Conservation (phyloP, 495 filamentous ascomycete genomes). For the Hamigera avellanea region DNA sequence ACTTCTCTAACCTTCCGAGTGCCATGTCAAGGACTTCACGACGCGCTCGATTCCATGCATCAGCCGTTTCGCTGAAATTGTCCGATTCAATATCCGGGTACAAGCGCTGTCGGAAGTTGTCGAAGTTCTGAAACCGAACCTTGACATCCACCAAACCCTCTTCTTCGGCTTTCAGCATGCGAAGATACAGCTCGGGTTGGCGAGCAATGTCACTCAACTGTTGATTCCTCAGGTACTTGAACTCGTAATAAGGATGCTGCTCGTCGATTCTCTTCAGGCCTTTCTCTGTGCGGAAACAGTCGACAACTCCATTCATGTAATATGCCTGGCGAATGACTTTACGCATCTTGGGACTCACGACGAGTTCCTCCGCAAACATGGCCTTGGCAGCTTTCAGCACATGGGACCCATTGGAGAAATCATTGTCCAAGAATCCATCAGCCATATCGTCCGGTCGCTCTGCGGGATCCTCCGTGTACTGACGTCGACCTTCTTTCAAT, state of each 20-base stretch:
- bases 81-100: conserved; percentile 81
- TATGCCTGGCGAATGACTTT: conserved; percentile 71
- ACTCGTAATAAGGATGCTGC: conserved; percentile 90
- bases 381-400: conserved; percentile 68
- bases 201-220: conserved; percentile 67
- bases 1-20: conserved; percentile 64
- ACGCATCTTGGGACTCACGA: conserved; percentile 78
- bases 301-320: conserved; percentile 70
- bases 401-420: conserved; percentile 65
- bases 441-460: conserved; percentile 74
- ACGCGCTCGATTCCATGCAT: conserved; percentile 85
- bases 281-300: conserved; percentile 85
- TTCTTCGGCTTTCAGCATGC: conserved; percentile 93
- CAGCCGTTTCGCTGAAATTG: conserved; percentile 87
- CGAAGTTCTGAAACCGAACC: conserved; percentile 61
- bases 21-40: conserved; percentile 75
- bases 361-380: conserved; percentile 87
- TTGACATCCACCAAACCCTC: conserved; percentile 82
- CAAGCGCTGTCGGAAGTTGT: conserved; percentile 59
- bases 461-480: conserved; percentile 71
- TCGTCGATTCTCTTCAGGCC: conserved; percentile 91
- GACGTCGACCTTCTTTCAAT: conserved; percentile 60
- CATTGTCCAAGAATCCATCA: conserved; percentile 58
- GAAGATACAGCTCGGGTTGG: conserved; percentile 77
- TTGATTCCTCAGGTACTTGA: conserved; percentile 91